Evolutionary conservation across 306 rosid genomes (phyloP).

Genomic region (Boehmeria nivea): DNA sequence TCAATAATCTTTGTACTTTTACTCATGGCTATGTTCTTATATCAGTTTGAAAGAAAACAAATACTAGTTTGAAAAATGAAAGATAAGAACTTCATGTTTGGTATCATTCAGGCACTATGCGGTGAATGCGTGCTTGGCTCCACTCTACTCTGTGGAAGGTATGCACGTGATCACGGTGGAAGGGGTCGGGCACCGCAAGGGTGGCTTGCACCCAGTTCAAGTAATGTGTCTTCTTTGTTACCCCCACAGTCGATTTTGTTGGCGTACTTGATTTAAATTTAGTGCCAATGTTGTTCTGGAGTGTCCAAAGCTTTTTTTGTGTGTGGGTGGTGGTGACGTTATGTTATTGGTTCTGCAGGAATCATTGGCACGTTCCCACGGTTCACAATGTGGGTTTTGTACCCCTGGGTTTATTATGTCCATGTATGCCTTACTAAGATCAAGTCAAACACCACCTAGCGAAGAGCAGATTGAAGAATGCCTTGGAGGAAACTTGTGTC

Average conservation of each 20-base stretch:
- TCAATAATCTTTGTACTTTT: too few relatives aligned
- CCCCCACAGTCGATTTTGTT: neutral
- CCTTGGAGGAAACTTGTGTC: slow-evolving; percentile 91
- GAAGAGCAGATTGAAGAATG: slow-evolving; percentile 87
- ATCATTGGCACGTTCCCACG: slow-evolving; percentile 78
- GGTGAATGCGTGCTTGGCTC: slow-evolving; percentile 91
- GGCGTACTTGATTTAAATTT: too few relatives aligned
- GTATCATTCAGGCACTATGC: slow-evolving; percentile 74
- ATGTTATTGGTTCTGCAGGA: slow-evolving; percentile 44
- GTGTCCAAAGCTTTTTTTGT: neutral
- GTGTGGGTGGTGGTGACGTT: neutral
- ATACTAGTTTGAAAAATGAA: neutral
- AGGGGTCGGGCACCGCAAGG: slow-evolving; percentile 74
- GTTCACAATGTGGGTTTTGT: slow-evolving; percentile 97
- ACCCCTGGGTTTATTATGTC: slow-evolving; percentile 97
- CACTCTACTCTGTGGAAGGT: slow-evolving; percentile 93
- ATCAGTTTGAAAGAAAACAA: slow-evolving; percentile 6
- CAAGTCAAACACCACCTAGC: slow-evolving; percentile 68
- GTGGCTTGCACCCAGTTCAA: slow-evolving; percentile 87
- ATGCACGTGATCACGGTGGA: slow-evolving; percentile 95
- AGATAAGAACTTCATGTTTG: neutral
- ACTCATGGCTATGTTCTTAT: too few relatives aligned
- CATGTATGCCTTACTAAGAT: slow-evolving; percentile 74
- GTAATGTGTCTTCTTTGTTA: slow-evolving; percentile 29
- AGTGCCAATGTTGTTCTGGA: too few relatives aligned